Conservation (phyloP, 371 early-diverging fungal genomes). For the Apophysomyces sp. region DNA sequence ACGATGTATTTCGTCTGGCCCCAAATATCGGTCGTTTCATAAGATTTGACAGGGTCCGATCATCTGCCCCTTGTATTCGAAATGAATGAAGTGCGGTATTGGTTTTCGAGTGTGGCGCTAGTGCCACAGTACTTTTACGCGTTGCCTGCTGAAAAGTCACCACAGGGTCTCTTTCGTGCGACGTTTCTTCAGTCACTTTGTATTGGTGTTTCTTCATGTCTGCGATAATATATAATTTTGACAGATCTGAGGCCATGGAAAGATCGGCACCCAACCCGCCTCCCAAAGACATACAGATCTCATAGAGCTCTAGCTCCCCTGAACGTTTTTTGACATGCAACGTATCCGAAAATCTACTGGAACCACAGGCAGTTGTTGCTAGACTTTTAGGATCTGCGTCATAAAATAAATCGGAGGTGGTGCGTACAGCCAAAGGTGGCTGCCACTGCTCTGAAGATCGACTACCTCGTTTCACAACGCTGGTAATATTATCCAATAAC, state of each 20-base stretch:
- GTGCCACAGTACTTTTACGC: background rate
- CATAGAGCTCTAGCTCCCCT: conserved; percentile 40
- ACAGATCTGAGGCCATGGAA: background rate
- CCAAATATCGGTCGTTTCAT: background rate
- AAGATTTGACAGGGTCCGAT: background rate
- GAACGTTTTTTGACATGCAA: conserved; percentile 35
- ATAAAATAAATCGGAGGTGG: conserved; percentile 33
- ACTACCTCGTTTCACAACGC: conserved; percentile 19
- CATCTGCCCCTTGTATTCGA: background rate
- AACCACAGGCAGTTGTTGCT: conserved; percentile 19
- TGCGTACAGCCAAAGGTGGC: conserved; percentile 34
- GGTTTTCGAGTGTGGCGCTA: background rate
- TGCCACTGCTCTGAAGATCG: conserved; percentile 11
- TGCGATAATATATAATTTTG: conserved; percentile 23
- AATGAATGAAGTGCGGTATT: background rate
- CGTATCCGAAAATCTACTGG: conserved; percentile 42
- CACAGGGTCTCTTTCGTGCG: background rate
- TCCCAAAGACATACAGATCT: conserved; percentile 42
- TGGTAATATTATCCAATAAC: conserved; percentile 41
- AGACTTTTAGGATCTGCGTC: conserved; percentile 29
- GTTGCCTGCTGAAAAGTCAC: background rate
- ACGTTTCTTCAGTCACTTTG: background rate
- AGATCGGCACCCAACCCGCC: conserved; percentile 54
- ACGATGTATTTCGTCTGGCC: background rate
- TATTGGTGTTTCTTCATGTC: conserved; percentile 21